phyloP scores from a whole-genome alignment of 2,329 filamentous ascomycete genomes.

The Davidsoniella australis region DNA sequence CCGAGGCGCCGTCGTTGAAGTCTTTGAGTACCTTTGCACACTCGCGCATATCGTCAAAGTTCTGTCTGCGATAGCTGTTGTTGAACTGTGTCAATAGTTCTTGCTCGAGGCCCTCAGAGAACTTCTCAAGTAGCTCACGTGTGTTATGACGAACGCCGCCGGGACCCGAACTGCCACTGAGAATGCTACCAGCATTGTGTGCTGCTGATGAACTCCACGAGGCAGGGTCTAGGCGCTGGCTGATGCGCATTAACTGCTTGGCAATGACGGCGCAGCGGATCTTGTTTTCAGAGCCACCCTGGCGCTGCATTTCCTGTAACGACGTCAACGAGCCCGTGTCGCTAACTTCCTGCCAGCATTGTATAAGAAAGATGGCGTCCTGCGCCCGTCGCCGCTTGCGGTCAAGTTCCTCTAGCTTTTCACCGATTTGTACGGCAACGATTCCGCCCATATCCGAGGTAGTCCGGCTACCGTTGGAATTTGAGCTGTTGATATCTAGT shows the following conservation, averaged over 20 bases:
- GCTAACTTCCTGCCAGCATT: slow-evolving; percentile 92
- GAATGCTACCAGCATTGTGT: slow-evolving; percentile 26
- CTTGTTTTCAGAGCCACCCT: slow-evolving; percentile 77
- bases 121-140: slow-evolving; percentile 86
- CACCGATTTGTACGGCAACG: slow-evolving; percentile 85
- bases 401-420: slow-evolving; percentile 84
- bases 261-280: slow-evolving; percentile 89
- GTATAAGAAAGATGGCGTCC: slow-evolving; percentile 86
- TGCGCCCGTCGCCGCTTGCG: slow-evolving; percentile 75
- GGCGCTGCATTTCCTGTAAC: slow-evolving; percentile 74
- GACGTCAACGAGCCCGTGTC: slow-evolving; percentile 73
- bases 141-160: slow-evolving; percentile 42
- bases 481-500: slow-evolving; percentile 52
- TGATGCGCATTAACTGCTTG: slow-evolving; percentile 83
- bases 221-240: slow-evolving; percentile 67
- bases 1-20: slow-evolving; percentile 89
- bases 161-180: slow-evolving; percentile 28
- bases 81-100: slow-evolving; percentile 93
- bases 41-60: slow-evolving; percentile 96
- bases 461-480: slow-evolving; percentile 24
- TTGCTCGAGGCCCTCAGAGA: slow-evolving; percentile 87
- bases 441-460: slow-evolving; percentile 26
- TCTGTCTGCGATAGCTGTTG: slow-evolving; percentile 84
- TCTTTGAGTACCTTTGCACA: slow-evolving; percentile 87
- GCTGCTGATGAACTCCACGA: slow-evolving; percentile 57